Percentiles rank a stretch among this genome's conserved stretches.
These are phyloP conservation scores for Sarocladiaceae sp. DNA, from an alignment of 2,329 filamentous ascomycete species.

Conservation along the genomic window DNA sequence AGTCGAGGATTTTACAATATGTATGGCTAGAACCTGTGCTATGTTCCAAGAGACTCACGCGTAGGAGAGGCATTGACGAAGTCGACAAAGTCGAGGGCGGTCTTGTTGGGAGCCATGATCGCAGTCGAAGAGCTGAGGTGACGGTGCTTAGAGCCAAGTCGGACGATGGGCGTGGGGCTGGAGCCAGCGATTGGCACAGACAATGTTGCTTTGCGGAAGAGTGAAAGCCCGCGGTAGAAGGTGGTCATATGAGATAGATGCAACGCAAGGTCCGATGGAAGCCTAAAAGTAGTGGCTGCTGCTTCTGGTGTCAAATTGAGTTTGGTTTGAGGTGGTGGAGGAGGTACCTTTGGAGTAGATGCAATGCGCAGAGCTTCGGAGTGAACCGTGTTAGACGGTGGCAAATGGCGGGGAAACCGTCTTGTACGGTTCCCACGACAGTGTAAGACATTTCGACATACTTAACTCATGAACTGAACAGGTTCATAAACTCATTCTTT, in stretches of 20 bases:
- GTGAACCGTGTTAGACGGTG: too few species aligned
- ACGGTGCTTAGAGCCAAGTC: background rate
- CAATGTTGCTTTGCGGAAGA: background rate
- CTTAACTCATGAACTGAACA: too few species aligned
- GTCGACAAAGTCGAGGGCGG: conserved; percentile 80
- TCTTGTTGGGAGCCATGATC: conserved; percentile 48
- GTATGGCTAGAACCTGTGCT: too few species aligned
- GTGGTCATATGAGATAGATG: conserved; percentile 11
- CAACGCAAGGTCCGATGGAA: background rate
- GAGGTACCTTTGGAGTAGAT: too few species aligned
- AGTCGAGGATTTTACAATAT: too few species aligned
- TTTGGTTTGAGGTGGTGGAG: background rate
- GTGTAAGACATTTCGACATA: too few species aligned
- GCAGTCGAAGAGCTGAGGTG: conserved; percentile 25
- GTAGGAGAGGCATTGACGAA: conserved; percentile 95
- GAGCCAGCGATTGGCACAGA: background rate
- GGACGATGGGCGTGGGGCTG: background rate
- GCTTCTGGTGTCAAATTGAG: background rate
- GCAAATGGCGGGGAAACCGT: too few species aligned
- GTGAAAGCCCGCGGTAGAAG: conserved; percentile 10
- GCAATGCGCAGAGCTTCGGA: too few species aligned
- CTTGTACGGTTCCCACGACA: too few species aligned
- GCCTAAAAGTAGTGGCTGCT: background rate
- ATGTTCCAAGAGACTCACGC: conserved; percentile 53
- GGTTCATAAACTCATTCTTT: too few species aligned